Conservation (phyloP, 2,329 filamentous ascomycete species). For the Colletotrichum euphorbiae region DNA sequence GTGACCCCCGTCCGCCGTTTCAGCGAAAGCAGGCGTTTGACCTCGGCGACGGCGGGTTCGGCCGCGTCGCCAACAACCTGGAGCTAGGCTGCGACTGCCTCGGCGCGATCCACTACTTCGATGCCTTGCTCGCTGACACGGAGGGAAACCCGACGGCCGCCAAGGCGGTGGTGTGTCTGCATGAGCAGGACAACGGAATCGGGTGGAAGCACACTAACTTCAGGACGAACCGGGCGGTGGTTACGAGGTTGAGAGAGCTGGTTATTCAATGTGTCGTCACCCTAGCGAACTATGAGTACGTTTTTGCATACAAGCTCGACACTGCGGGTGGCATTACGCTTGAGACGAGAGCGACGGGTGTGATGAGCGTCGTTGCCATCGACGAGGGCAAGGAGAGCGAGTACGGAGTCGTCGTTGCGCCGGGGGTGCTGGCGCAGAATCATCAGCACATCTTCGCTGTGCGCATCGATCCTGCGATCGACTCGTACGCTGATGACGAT, state of each 20-base stretch:
- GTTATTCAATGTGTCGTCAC: conserved; percentile 78
- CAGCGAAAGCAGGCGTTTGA: conserved; percentile 80
- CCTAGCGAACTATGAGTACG: conserved; percentile 76
- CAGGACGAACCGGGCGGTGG: conserved; percentile 70
- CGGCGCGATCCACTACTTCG: conserved; percentile 74
- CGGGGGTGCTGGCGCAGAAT: conserved; percentile 74
- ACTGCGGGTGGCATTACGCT: conserved; percentile 71
- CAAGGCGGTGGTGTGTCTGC: conserved; percentile 73
- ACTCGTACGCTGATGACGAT: conserved; percentile 56
- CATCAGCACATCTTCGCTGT: conserved; percentile 78
- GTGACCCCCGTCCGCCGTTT: conserved; percentile 72
- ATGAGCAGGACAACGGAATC: conserved; percentile 78
- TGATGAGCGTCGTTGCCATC: conserved; percentile 71
- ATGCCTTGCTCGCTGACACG: conserved; percentile 63
- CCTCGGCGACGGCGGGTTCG: conserved; percentile 76
- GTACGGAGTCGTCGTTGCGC: conserved; percentile 72
- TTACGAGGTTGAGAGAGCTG: conserved; percentile 70
- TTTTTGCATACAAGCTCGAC: conserved; percentile 66
- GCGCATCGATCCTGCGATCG: conserved; percentile 73
- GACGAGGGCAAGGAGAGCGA: conserved; percentile 60
- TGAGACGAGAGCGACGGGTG: conserved; percentile 74
- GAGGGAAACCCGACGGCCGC: conserved; percentile 64
- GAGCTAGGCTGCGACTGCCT: conserved; percentile 77
- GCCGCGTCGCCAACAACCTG: conserved; percentile 75
- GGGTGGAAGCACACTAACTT: conserved; percentile 79